Evolutionary conservation across 257 asterid species (phyloP), one percentile per base, ranked within the genome.

Genomic region (Marsdenia floribunda): DNA sequence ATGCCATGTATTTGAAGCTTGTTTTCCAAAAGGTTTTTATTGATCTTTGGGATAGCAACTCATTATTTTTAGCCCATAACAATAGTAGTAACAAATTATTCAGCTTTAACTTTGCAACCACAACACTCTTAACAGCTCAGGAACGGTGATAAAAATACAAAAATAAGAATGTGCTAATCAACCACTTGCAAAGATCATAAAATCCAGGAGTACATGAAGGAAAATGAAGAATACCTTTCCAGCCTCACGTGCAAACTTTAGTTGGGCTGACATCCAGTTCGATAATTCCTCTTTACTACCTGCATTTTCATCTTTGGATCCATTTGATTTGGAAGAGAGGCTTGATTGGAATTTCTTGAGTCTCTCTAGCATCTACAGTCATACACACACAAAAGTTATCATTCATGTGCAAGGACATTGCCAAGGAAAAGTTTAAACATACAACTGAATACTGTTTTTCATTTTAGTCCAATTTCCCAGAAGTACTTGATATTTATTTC

Each of bases 201-300:
- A 66, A 24, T n/a, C 14, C 21, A 73, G 69, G 24, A 42, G 55
- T 52, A 78, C 29, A 72, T 37, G 33, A 71, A 44, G 64, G 66
- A 29, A 71, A 68, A 22, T 37, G 59, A 81, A 75, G 60, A 68
- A 66, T 82, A 90, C 98, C 98, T 95, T 92, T 76, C 89, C 87
- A 76, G 82, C 79, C 80, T 92, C 99, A 35, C 88, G 88, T 78
- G 90, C 85, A 87, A 95, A 95, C 81, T 88, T 80, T 72, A 95
- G 85, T 73, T 69, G 74, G 68, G 68, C 84, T 44, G 83, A 85
- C 87, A 83, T 86, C 99, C 98, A 92, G 73, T 82, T 87, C 53
- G 90, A 81, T 69, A 74, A 53, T 71, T 82, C 96, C 69, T 82
- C 87, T 80, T 86, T 83, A 77, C 57, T 83, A 35, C 79, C 86